Conservation (phyloP, 805 yeast species). For the Zygosaccharomyces gambellarensis region DNA sequence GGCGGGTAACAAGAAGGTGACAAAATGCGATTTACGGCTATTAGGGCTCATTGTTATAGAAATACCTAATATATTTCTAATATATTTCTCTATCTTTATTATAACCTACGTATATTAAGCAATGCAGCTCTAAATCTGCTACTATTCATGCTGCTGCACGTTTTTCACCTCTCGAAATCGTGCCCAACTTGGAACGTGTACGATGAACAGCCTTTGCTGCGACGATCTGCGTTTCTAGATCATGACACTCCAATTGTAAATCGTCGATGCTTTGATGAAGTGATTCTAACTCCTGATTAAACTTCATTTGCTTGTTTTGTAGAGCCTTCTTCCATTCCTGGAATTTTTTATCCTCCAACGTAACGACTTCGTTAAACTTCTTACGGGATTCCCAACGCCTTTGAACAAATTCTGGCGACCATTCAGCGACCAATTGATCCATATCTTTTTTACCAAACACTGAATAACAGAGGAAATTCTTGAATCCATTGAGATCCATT, state of each 20-base stretch:
- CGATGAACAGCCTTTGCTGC: constrained; percentile 6
- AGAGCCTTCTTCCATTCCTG: constrained; percentile 58
- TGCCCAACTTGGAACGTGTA: neutral
- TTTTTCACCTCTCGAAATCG: constrained; percentile 1
- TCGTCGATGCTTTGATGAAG: constrained; percentile 36
- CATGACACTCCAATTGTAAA: constrained; percentile 35
- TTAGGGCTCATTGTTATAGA: neutral
- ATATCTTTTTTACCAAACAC: constrained; percentile 35
- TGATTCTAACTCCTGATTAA: constrained; percentile 50
- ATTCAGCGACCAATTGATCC: constrained; percentile 39
- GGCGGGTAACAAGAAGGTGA: constrained; percentile 1
- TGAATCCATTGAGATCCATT: constrained; percentile 32
- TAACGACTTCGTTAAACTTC: constrained; percentile 41
- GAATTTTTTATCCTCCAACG: constrained; percentile 51
- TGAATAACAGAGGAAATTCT: constrained; percentile 39
- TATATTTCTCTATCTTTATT: neutral
- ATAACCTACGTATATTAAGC: neutral
- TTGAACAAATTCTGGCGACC: constrained; percentile 45
- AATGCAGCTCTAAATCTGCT: neutral
- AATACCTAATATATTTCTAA: neutral
- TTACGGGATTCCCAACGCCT: constrained; percentile 42
- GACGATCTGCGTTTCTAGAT: constrained; percentile 17
- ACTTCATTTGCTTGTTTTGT: constrained; percentile 48
- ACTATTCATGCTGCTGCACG: neutral
- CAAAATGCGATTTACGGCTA: neutral